Evolutionary conservation across 2,329 filamentous ascomycete species (phyloP), one percentile per base, ranked within the genome.

Genomic region (Daldinia eschscholtzii): DNA sequence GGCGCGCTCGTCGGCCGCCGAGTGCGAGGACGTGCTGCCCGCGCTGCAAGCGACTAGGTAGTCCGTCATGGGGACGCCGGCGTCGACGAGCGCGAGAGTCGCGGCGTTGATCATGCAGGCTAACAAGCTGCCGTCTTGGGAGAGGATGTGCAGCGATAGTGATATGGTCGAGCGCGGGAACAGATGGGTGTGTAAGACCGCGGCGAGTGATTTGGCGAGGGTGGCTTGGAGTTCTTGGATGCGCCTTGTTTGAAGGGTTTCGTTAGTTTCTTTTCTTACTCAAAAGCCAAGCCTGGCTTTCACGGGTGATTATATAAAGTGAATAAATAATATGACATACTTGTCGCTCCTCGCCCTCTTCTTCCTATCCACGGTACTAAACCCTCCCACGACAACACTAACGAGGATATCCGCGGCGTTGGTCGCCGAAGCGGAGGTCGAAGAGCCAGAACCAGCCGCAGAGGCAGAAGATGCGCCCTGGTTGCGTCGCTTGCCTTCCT

Each of bases 11-110:
- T 92, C 90, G 63, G 88, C 88, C 1, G 85, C 84, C 0, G 87
- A 84, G 72, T 91, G 88, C 0, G 89, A 87, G 0, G 90, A 90
- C 0, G 92, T 93, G 13, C 91, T 92, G 3, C 94, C 96, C 0
- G 93, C 92, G 0, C 94, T 97, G 81, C 93, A 97, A 5, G 94
- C 93, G 23, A 91, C 90, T 2, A 98, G 88, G 78, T 98, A 97
- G 78, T 97, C 93, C 2, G 90, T 89, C 94, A 98, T 98, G 26
- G 96, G 96, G 20, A 99, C 91, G 59, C 96, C 96, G 0, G 96
- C 96, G 78, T 99, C 96, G 70, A 98, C 91, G 23, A 98, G 88
- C 0, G 96, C 96, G 12, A 99, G 88, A 0, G 95, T 97, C 0
- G 92, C 89, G 3, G 96, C 96, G 77, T 99, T 99, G 74, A 98